These are phyloP conservation scores for Pseudocercospora fuligena DNA, from an alignment of 2,329 filamentous ascomycete species.

Conservation along the genomic window DNA sequence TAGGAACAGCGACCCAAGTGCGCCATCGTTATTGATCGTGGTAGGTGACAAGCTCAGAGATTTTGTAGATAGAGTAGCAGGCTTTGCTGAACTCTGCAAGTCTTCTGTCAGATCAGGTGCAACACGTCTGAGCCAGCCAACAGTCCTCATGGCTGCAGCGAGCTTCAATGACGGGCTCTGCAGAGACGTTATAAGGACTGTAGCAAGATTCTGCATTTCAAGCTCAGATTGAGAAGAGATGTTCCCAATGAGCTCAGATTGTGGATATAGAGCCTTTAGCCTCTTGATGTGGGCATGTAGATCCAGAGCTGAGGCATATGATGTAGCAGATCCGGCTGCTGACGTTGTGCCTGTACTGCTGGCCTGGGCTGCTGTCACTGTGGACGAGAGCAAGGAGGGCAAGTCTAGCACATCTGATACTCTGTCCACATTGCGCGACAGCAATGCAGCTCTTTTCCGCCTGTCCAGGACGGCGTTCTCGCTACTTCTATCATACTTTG, in stretches of 20 bases:
- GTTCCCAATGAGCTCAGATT: constrained; percentile 73
- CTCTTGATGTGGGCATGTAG: constrained; percentile 92
- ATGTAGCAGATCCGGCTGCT: constrained; percentile 54
- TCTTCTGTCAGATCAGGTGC: constrained; percentile 73
- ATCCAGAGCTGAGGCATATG: constrained; percentile 88
- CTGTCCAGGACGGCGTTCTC: constrained; percentile 67
- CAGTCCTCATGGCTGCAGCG: constrained; percentile 84
- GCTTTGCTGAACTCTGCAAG: constrained; percentile 22
- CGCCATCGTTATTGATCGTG: constrained; percentile 58
- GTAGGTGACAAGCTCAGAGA: constrained; percentile 34
- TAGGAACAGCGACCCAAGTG: constrained; percentile 82
- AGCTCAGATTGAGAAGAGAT: constrained; percentile 79
- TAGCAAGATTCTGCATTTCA: constrained; percentile 86
- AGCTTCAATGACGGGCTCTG: constrained; percentile 81
- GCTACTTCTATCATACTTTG: constrained; percentile 76
- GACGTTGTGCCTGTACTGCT: constrained; percentile 53
- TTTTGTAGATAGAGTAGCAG: constrained; percentile 36
- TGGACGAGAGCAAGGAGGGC: constrained; percentile 80
- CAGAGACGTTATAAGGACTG: constrained; percentile 78
- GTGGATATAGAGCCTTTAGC: constrained; percentile 79
- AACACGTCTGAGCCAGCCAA: constrained; percentile 87
- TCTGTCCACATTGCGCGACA: constrained; percentile 85
- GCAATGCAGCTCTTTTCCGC: constrained; percentile 77
- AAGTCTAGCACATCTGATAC: constrained; percentile 90
- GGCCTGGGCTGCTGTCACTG: constrained; percentile 62